Evolutionary conservation across 371 early-diverging fungal genomes (phyloP), one percentile per base, ranked within the genome.

Genomic region (Massospora cicadina): DNA sequence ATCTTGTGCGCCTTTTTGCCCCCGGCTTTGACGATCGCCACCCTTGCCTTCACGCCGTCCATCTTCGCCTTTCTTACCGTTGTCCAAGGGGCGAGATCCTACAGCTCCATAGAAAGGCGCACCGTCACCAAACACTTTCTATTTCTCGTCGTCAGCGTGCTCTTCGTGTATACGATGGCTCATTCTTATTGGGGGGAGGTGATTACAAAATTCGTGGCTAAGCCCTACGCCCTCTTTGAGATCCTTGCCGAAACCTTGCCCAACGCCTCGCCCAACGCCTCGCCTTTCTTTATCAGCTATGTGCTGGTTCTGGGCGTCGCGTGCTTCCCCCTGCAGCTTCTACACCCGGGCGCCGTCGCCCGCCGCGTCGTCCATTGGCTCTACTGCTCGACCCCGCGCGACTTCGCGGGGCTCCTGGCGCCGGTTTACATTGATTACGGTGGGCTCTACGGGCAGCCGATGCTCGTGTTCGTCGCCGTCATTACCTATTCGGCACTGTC

Each of bases 401-500:
- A 80, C 67, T 80, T 77, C 61, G 75, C 72, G 63, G 76, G 74
- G 13, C 70, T 74, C 58, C 84, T 78, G 2, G 68, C 67, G 32
- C 89, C 79, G 24, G 75, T 85, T 77, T 71, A 81, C 3, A 74
- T 86, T 65, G 76, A 83, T 60, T 81, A 71, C 74, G 76, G 82
- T 69, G 78, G 80, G 60, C 77, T 85, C 65, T 83, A 84, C 55
- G 85, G 85, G 1, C 77, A 78, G 54, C 87, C 83, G 58, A 80
- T 89, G 31, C 74, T 94, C 7, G 76, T 91, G 0, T 83, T 91
- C 61, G 86, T 87, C 21, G 87, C 92, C 55, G 81, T 88, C n/a
- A 59, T 93, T 33, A 82, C 87, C 0, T 95, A 95, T 72, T 85
- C 90, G 24, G 81, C 83, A 23, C 86, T 92, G 31, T 83, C 88